Percentiles rank a stretch among this genome's conserved stretches.
phyloP scores from a whole-genome alignment of 1,139 yeast species.

The Nakaseomyces kungkrabaensis region DNA sequence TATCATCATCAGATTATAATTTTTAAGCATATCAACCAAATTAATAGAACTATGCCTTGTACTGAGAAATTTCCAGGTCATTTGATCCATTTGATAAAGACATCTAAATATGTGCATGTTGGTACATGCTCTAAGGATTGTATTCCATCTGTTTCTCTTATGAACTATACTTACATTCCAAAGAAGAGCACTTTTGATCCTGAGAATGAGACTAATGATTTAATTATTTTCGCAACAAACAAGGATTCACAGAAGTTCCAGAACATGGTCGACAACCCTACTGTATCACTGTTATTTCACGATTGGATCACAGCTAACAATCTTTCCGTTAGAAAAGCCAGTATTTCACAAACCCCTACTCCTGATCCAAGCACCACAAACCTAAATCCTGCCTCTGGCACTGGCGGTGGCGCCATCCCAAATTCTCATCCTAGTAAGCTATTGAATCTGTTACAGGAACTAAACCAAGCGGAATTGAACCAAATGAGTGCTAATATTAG shows the following conservation, averaged over 20 bases:
- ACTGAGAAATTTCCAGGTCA: constrained; percentile 43
- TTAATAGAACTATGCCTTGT: constrained; percentile 13
- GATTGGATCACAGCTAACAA: constrained; percentile 69
- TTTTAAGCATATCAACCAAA: not conserved
- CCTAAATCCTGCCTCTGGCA: not conserved
- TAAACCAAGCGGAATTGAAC: constrained; percentile 68
- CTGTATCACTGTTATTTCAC: constrained; percentile 71
- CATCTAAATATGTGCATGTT: constrained; percentile 64
- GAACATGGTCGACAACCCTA: constrained; percentile 57
- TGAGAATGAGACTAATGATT: constrained; percentile 30
- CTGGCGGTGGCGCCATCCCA: constrained; percentile 5
- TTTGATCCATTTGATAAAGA: constrained; percentile 44
- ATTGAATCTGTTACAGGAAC: constrained; percentile 53
- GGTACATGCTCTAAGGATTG: constrained; percentile 60
- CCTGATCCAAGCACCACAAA: constrained; percentile 8
- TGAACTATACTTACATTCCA: constrained; percentile 69
- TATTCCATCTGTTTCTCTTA: constrained; percentile 73
- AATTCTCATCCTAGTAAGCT: constrained; percentile 31
- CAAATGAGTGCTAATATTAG: constrained; percentile 69
- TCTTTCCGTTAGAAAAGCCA: constrained; percentile 24
- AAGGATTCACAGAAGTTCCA: constrained; percentile 58
- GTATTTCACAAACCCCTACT: constrained; percentile 18
- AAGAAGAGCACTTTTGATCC: constrained; percentile 29
- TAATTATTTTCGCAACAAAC: constrained; percentile 61
- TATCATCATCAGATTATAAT: no score